Evolutionary conservation across 345 rosid species (phyloP).

Genomic region (Hibiscus mutabilis): DNA sequence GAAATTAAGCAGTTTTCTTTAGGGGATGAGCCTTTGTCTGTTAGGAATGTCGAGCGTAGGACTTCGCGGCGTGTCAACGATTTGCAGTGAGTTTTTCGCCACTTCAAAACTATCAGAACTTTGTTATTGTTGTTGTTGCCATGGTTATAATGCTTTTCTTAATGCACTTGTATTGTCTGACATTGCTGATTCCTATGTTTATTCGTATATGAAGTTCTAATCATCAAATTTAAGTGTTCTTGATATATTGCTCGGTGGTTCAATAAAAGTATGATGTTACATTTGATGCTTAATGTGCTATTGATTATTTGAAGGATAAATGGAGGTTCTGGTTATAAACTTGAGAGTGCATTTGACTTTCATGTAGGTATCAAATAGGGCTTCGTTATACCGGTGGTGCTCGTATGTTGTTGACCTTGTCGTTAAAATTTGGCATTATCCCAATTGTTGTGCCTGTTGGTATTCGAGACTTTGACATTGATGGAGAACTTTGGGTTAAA

Average conservation of each 20-base stretch:
- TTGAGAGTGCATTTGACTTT: neutral
- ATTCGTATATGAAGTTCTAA: neutral
- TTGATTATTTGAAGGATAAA: neutral
- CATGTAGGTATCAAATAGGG: conserved; percentile 86
- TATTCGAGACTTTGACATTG: conserved; percentile 89
- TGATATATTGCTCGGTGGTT: neutral
- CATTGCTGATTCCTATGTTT: neutral
- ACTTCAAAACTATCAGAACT: neutral
- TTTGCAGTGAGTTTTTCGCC: conserved; percentile 66
- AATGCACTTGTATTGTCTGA: neutral
- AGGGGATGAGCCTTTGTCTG: conserved; percentile 94
- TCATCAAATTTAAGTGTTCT: neutral
- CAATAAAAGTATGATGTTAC: neutral
- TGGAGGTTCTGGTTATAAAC: neutral
- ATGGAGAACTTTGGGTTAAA: conserved; percentile 98
- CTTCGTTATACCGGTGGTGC: conserved; percentile 97
- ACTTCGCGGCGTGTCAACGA: conserved; percentile 90
- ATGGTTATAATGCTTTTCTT: neutral
- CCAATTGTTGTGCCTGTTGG: conserved; percentile 90
- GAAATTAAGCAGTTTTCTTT: conserved; percentile 88
- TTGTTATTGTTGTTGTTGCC: neutral
- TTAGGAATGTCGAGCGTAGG: conserved; percentile 88
- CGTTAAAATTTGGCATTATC: conserved; percentile 73
- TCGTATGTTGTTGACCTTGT: conserved; percentile 77
- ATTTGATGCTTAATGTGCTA: neutral